These are phyloP conservation scores for Penicillium verrucosum DNA, from an alignment of 2,329 filamentous ascomycete genomes.

Conservation along the genomic window DNA sequence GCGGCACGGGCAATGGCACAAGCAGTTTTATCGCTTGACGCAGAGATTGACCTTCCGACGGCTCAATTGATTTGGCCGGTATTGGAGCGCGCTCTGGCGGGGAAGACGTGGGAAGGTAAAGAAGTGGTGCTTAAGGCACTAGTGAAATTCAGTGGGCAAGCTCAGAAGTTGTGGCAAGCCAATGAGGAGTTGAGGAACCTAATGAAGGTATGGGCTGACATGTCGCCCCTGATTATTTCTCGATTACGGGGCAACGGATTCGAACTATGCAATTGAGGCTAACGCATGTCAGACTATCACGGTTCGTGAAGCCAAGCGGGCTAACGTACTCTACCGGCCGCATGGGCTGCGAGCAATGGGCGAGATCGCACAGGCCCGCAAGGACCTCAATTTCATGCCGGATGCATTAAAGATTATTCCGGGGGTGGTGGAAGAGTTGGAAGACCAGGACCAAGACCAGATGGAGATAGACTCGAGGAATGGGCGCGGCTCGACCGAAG, in stretches of 20 bases:
- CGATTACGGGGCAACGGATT: background rate
- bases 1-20: constrained; percentile 77
- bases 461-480: constrained; percentile 65
- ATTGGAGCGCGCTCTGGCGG: constrained; percentile 73
- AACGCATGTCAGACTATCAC: constrained; percentile 55
- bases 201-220: constrained; percentile 57
- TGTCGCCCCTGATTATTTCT: constrained; percentile 1
- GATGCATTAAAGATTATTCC: constrained; percentile 64
- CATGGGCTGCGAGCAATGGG: constrained; percentile 71
- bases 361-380: constrained; percentile 64
- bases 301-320: constrained; percentile 83
- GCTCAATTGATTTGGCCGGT: constrained; percentile 73
- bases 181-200: constrained; percentile 58
- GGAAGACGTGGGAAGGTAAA: constrained; percentile 93
- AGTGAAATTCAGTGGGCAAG: constrained; percentile 70
- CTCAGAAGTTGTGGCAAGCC: constrained; percentile 58
- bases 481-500: constrained; percentile 27
- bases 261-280: constrained; percentile 1
- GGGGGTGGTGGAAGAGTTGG: constrained; percentile 59
- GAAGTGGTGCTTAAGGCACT: constrained; percentile 78
- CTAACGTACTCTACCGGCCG: constrained; percentile 79
- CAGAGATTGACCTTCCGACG: constrained; percentile 56
- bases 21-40: constrained; percentile 62
- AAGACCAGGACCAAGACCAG: constrained; percentile 49
- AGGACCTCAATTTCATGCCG: constrained; percentile 67